Base-by-base conservation (phyloP, 2,329 filamentous ascomycete species). In the Dendrostoma leiphaemia region DNA sequence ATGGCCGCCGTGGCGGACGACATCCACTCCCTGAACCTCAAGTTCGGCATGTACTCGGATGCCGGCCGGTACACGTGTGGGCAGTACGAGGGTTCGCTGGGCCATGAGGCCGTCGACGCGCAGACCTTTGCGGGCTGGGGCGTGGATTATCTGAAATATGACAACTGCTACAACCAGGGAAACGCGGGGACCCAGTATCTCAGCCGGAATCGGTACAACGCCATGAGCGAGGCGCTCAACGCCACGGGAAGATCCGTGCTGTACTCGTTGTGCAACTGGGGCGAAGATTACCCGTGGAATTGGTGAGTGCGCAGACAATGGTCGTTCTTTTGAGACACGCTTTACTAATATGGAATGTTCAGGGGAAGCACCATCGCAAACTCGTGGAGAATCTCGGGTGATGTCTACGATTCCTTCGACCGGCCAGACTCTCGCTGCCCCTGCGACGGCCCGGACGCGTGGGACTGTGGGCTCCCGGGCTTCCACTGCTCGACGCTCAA, bases 141-240 rank as follows among this genome's bases (percentile, higher is more conserved):
- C 2, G 70, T 81, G 50, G 77, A 80, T 59, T 79, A 79, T 47
- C 65, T 80, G 34, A 81, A 81, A 67, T 80, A 80, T 58, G 77
- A 80, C 59, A 78, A 78, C 59, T 80, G 77, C 60, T 67, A 67
- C 54, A 65, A 68, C 41, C 62, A 63, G 49, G 64, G 63, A 26
- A 47, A 60, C 4, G 61, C 60, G 43, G 65, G 65, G 19, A 62
- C 61, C 15, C 64, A 62, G 41, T 53, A 60, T 26, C 62, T 64
- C 38, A 66, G 63, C 7, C 66, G 62, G 49, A 63, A 63, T 51
- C 54, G 64, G n/a, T 69, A 63, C 58, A 62, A 61, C 31, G 60
- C 59, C 50, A 71, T 72, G 69, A 55, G 65, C 12, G 62, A 70
- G 48, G 70, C 69, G 6, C 58, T 72, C 31, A 63, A 64, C 17